Conservation (phyloP, 2,329 filamentous ascomycete genomes). For the Colletotrichum sp. region DNA sequence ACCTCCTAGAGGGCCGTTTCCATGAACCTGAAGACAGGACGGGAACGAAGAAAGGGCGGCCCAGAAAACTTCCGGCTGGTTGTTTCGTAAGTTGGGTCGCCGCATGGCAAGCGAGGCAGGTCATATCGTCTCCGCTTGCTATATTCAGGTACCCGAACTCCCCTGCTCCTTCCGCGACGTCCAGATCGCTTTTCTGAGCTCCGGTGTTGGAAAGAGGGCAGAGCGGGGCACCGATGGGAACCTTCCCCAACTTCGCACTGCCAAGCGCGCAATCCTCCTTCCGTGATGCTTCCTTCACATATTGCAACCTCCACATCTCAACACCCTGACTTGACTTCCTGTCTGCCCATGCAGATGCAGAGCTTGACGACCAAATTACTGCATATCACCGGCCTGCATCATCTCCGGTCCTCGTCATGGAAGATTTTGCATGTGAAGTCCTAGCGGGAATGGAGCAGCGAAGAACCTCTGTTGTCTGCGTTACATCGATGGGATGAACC, state of each 20-base stretch:
- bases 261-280: neutral
- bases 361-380: neutral
- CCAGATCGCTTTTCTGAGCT: neutral
- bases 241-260: neutral
- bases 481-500: constrained; percentile 9
- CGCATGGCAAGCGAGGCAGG: neutral
- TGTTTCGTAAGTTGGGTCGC: neutral
- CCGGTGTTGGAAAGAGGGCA: neutral
- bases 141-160: neutral
- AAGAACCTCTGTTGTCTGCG: neutral
- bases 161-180: neutral
- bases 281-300: neutral
- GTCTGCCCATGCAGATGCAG: neutral
- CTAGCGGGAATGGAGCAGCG: neutral
- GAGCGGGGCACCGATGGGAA: neutral
- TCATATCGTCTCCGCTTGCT: too few species aligned
- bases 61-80: neutral
- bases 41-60: neutral
- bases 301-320: neutral
- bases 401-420: neutral
- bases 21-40: neutral
- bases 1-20: neutral
- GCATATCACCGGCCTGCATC: neutral
- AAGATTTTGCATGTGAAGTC: neutral
- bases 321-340: neutral